A percentile compares a stretch with the other conserved stretches of the same genome.
Evolutionary conservation across 2,329 filamentous ascomycete genomes (phyloP).

Genomic region (Sporothrix pallida): DNA sequence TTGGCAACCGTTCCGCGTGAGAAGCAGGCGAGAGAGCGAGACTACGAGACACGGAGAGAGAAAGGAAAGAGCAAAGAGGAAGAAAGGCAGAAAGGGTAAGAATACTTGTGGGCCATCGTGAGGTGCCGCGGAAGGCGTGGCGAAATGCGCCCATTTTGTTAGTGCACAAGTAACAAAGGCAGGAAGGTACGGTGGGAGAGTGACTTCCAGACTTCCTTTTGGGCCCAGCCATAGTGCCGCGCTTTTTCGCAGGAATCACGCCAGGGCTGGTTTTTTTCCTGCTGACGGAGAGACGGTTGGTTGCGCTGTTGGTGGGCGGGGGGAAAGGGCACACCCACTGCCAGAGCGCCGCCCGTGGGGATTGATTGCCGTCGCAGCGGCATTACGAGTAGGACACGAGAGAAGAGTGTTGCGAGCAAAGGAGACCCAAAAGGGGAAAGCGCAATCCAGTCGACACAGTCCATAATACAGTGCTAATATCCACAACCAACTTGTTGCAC

Average conservation of each 20-base stretch:
- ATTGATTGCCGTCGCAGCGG: constrained; percentile 22
- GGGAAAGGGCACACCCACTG: neutral
- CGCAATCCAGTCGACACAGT: constrained; percentile 1
- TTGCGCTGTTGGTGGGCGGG: neutral
- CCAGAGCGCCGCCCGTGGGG: constrained; percentile 11
- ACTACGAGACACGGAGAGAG: neutral
- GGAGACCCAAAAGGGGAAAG: neutral
- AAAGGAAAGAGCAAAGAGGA: neutral
- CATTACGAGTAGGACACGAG: no score
- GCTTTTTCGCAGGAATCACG: neutral
- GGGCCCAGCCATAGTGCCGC: neutral
- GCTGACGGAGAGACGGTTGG: neutral
- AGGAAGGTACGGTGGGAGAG: neutral
- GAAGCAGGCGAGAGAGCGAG: no score
- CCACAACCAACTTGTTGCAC: neutral
- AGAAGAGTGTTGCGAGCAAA: no score
- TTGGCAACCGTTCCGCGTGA: constrained; percentile 1
- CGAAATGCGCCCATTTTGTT: constrained; percentile 8
- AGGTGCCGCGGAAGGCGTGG: neutral
- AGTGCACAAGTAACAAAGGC: neutral
- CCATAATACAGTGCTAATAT: neutral
- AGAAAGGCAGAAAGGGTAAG: neutral
- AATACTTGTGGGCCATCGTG: constrained; percentile 16
- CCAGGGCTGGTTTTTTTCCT: neutral
- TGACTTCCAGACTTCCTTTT: no score